phyloP scores from a whole-genome alignment of 1,284 basidiomycete genomes.

The Fomitopsis pinicola region DNA sequence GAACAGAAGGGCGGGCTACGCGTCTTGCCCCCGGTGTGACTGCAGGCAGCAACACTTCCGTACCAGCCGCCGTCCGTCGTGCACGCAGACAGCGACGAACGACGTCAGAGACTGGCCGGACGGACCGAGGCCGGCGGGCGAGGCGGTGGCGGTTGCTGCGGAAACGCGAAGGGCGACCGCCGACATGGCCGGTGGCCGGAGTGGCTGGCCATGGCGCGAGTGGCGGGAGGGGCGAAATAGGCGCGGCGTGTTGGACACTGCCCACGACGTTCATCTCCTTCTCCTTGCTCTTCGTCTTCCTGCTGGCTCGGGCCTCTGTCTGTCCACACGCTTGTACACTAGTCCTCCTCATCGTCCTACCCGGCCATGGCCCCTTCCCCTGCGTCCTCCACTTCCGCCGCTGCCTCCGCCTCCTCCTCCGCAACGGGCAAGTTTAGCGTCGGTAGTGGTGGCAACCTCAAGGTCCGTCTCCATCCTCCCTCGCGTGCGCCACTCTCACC shows the following conservation, averaged over 20 bases:
- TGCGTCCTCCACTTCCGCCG: conserved; percentile 30
- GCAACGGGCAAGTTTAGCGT: conserved; percentile 33
- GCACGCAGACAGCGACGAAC: too few relatives aligned
- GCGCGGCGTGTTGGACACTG: not conserved
- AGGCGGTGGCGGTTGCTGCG: not conserved
- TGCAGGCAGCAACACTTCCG: too few relatives aligned
- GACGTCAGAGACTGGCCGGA: too few relatives aligned
- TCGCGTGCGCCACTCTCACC: conserved; percentile 10
- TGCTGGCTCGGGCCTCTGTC: conserved; percentile 4
- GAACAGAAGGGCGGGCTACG: too few relatives aligned
- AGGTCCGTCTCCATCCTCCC: conserved; percentile 28
- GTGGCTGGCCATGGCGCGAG: not conserved
- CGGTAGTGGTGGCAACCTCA: conserved; percentile 27
- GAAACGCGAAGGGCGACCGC: not conserved
- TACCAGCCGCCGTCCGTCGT: too few relatives aligned
- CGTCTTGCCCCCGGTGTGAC: too few relatives aligned
- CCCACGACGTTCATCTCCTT: not conserved
- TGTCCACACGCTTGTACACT: conserved; percentile 1
- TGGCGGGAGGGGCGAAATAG: not conserved
- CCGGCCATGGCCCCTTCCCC: conserved; percentile 31
- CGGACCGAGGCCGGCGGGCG: not conserved
- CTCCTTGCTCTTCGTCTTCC: not conserved
- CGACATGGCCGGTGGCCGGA: not conserved
- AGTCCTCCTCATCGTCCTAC: not conserved
- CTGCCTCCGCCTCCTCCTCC: conserved; percentile 29